Base-by-base conservation (phyloP, 2,329 filamentous ascomycete genomes). In the Aureobasidium musti region DNA sequence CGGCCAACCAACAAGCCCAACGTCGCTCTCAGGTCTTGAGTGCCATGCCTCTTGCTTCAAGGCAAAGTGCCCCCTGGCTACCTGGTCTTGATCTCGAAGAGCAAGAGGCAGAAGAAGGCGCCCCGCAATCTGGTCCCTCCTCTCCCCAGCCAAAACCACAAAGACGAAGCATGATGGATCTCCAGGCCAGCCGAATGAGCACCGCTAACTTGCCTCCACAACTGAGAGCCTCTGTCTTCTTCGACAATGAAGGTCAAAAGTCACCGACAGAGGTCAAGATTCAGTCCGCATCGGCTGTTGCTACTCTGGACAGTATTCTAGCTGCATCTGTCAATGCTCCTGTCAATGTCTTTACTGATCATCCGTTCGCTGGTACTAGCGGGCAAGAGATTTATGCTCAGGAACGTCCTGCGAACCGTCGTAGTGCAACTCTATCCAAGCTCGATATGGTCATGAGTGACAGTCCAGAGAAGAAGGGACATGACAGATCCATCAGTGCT, bases 281-380 rank as follows among this genome's bases (percentile, higher is more conserved):
- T 49, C 83, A 85, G 76, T 88, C 91, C 67, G 89, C 91, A 21
- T 98, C 95, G 30, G 93, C 94, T 13, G 91, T 92, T 74, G 89
- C 87, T 49, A 97, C 94, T 0, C 84, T 99, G 8, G 93, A 99
- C 71, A 93, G 88, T 75, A 96, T 99, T 63, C 84, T 99, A 8
- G 90, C 97, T 74, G 95, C 94, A 8, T 95, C 94, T 2, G 91
- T 91, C 2, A 86, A 84, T 68, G 94, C 95, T 0, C 95, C 95
- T 1, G 92, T 97, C 35, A 91, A 84, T 70, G 94, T 93, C 30
- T 98, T 98, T 73, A 96, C 91, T 0, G 92, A 97, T 73, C 92
- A 97, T 76, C 86, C 89, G 0, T 92, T 91, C 73, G 90, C 89
- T 33, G 92, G 92, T 5, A 86, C 87, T 69, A 82, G 92, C 13